phyloP scores from a whole-genome alignment of 2,329 filamentous ascomycete genomes.

The Colletotrichum tamarilloi region DNA sequence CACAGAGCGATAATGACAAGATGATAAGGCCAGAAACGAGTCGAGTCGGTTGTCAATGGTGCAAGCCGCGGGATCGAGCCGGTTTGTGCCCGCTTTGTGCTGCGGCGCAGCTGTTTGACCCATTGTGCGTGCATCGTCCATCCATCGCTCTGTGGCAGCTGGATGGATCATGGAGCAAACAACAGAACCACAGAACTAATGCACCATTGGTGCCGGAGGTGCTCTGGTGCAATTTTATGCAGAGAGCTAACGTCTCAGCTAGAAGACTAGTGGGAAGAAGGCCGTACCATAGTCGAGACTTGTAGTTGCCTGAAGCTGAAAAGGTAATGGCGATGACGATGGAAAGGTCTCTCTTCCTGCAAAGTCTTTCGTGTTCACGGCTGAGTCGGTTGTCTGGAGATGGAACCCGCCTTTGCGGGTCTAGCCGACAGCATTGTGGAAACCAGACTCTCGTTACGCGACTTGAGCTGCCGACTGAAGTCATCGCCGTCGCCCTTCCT shows the following conservation, averaged over 20 bases:
- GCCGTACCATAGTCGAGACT: not conserved
- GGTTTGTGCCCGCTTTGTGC: constrained; percentile 33
- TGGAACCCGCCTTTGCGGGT: not conserved
- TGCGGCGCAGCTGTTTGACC: constrained; percentile 32
- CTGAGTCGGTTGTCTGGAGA: not conserved
- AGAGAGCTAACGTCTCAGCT: constrained; percentile 33
- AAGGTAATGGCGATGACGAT: not conserved
- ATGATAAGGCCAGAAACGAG: constrained; percentile 28
- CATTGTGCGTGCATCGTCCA: constrained; percentile 18
- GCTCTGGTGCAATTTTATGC: constrained; percentile 31
- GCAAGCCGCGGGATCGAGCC: constrained; percentile 30
- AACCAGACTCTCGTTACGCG: not conserved
- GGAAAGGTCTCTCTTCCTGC: not conserved
- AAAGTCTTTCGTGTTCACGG: not conserved
- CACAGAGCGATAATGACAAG: constrained; percentile 18
- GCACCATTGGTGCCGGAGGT: constrained; percentile 19
- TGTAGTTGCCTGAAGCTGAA: constrained; percentile 14
- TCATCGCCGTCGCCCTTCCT: not conserved
- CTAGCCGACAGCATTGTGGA: not conserved
- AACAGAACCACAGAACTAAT: constrained; percentile 22
- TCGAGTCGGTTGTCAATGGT: constrained; percentile 22
- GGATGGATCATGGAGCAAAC: constrained; percentile 12
- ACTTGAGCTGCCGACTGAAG: not conserved
- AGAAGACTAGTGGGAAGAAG: constrained; percentile 19
- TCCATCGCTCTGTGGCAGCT: constrained; percentile 22